phyloP scores from a whole-genome alignment of 257 asterid genomes.

The Solanum infundibuliforme region DNA sequence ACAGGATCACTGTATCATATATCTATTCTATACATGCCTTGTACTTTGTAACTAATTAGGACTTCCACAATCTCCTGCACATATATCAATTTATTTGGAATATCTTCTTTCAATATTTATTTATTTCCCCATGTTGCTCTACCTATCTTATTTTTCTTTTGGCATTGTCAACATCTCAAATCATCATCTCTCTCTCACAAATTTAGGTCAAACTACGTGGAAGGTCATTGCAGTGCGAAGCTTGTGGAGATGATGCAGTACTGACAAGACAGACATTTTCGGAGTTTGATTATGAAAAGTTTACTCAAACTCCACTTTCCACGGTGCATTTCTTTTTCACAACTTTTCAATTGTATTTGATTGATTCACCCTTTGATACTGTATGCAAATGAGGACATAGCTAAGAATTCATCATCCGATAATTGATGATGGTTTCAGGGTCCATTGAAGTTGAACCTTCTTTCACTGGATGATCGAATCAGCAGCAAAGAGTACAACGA shows the following conservation, averaged over 20 bases:
- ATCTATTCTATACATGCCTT: neutral
- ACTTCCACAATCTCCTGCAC: neutral
- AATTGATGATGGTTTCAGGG: constrained; percentile 34
- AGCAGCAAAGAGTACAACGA: constrained; percentile 66
- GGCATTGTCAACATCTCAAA: neutral
- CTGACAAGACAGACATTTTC: constrained; percentile 36
- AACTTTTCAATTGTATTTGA: neutral
- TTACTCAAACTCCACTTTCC: constrained; percentile 64
- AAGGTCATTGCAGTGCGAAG: constrained; percentile 60
- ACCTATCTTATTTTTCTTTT: neutral
- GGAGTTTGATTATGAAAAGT: constrained; percentile 58
- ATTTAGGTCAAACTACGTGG: constrained; percentile 74
- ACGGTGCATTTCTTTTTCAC: constrained; percentile 32
- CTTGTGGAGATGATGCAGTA: constrained; percentile 58
- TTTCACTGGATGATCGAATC: constrained; percentile 60
- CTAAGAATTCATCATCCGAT: neutral
- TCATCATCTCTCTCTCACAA: neutral
- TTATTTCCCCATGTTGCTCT: neutral
- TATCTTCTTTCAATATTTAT: neutral
- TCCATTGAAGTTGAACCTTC: constrained; percentile 63
- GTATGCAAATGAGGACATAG: neutral
- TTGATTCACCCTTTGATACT: too few relatives aligned
- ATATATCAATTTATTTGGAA: neutral
- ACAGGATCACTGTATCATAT: neutral
- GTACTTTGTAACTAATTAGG: neutral